Conservation (phyloP, 257 asterid genomes). For the Leptodermis oblonga region DNA sequence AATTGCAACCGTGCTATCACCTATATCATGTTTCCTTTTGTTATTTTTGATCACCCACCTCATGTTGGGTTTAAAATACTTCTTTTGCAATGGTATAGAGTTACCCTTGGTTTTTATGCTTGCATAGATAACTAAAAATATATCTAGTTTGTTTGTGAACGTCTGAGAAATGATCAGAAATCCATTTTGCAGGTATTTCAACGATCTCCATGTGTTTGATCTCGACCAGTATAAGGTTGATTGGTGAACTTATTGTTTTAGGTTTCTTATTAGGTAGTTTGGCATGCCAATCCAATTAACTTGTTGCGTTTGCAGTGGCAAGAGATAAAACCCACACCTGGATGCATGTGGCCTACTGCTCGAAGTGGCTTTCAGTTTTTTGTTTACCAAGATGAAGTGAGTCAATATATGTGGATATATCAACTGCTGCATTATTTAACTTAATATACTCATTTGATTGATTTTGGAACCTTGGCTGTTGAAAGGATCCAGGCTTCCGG, state of each 20-base stretch:
- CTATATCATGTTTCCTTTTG: background rate
- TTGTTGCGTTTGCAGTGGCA: slow-evolving; percentile 68
- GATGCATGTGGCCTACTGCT: slow-evolving; percentile 96
- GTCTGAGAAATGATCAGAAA: background rate
- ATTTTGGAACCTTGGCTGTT: background rate
- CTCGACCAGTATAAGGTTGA: slow-evolving; percentile 89
- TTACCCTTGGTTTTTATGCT: background rate
- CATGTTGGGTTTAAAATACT: background rate
- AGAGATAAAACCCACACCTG: slow-evolving; percentile 90
- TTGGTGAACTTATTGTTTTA: background rate
- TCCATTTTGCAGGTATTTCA: slow-evolving; percentile 59
- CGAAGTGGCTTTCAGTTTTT: slow-evolving; percentile 94
- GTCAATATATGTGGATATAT: slow-evolving; percentile 7
- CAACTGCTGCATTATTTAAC: background rate
- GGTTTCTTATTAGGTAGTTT: background rate
- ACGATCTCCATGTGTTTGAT: slow-evolving; percentile 88
- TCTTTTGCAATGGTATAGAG: background rate
- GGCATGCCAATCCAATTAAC: background rate
- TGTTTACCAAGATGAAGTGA: slow-evolving; percentile 89
- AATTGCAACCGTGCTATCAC: background rate
- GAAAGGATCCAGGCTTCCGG: background rate
- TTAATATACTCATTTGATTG: slow-evolving; percentile 10
- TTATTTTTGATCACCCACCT: background rate
- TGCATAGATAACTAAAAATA: background rate
- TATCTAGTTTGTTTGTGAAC: background rate